A percentile compares a stretch with the other conserved stretches of the same genome.
Conservation (phyloP, 1,284 basidiomycete genomes). For the Volvariella volvacea region DNA sequence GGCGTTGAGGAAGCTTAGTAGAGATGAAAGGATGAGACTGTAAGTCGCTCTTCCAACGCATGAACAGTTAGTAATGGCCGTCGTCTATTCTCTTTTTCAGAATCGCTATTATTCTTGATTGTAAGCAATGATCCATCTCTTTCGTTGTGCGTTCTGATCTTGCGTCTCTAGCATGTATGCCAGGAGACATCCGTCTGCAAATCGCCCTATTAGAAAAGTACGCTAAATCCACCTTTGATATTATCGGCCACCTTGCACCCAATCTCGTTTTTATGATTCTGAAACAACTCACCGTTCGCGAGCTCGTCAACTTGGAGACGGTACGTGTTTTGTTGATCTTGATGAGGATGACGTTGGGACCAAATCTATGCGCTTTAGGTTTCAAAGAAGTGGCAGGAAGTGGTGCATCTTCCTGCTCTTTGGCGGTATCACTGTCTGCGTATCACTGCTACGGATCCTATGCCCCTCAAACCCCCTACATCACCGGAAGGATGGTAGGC, state of each 20-base stretch:
- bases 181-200: slow-evolving; percentile 71
- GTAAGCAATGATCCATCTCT: slow-evolving; percentile 25
- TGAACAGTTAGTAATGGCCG: slow-evolving; percentile 5
- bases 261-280: slow-evolving; percentile 64
- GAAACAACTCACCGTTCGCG: slow-evolving; percentile 53
- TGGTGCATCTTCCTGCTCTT: slow-evolving; percentile 64
- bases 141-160: slow-evolving; percentile 3
- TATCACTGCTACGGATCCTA: slow-evolving; percentile 71
- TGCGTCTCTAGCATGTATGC: slow-evolving; percentile 47
- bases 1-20: slow-evolving; percentile 51
- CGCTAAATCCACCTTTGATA: slow-evolving; percentile 72
- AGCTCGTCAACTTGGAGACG: slow-evolving; percentile 54
- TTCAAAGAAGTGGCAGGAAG: slow-evolving; percentile 68
- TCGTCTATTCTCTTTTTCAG: slow-evolving; percentile 29
- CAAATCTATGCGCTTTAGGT: too few species aligned
- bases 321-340: slow-evolving; percentile 36
- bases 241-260: slow-evolving; percentile 69
- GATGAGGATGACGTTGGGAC: too few species aligned
- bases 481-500: slow-evolving; percentile 66
- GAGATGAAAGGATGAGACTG: slow-evolving; percentile 67
- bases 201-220: slow-evolving; percentile 81
- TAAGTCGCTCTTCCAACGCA: slow-evolving; percentile 32
- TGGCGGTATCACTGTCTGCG: slow-evolving; percentile 75
- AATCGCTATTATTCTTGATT: slow-evolving; percentile 55
- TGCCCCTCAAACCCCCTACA: slow-evolving; percentile 53